Base-by-base conservation (phyloP, 306 rosid genomes). In the Ormosia emarginata region DNA sequence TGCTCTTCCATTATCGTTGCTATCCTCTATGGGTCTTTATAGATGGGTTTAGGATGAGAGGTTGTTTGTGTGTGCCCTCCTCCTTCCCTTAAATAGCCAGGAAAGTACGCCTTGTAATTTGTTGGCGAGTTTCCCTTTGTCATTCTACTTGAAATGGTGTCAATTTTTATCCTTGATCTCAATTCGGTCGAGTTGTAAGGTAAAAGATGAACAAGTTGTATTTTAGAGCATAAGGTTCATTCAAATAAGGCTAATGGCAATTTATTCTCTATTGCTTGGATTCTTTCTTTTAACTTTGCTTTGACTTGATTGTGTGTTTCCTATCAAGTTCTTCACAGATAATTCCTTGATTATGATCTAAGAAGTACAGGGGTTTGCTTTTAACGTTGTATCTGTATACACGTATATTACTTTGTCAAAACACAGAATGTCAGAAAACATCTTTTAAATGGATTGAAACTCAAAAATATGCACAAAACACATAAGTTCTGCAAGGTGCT, bases 31-130 rank as follows among this genome's bases (percentile, higher is more conserved):
- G 82, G 82, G 32, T 34, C 79, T 78, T 77, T 15, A 78, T 74
- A 17, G 77, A 78, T 58, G 92, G 94, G 90, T 81, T 81, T 81
- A 83, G 94, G 99, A 93, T 91, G 99, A 89, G 98, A 93, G 98
- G 99, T 88, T 90, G 96, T 92, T 82, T 80, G 85, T 75, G 89
- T 87, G 92, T 95, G 79, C 97, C 94, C 98, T 90, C 97, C 97
- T 85, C 98, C 97, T 86, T 80, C 86, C 94, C 97, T 82, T 84
- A 7, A 34, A 69, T 53, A 72, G 72, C 70, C 52, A 79, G 44
- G 67, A 84, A 84, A 81, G 71, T 56, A 52, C 58, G 79, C 85
- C 77, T 39, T 37, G 2, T 13, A 66, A 73, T 77, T 81, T 57
- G 58, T 69, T 75, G 84, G 86, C 46, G 55, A 67, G 82, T 53